phyloP scores from a whole-genome alignment of 352 stramenopile genomes.

The Elongisporangium undulatum region DNA sequence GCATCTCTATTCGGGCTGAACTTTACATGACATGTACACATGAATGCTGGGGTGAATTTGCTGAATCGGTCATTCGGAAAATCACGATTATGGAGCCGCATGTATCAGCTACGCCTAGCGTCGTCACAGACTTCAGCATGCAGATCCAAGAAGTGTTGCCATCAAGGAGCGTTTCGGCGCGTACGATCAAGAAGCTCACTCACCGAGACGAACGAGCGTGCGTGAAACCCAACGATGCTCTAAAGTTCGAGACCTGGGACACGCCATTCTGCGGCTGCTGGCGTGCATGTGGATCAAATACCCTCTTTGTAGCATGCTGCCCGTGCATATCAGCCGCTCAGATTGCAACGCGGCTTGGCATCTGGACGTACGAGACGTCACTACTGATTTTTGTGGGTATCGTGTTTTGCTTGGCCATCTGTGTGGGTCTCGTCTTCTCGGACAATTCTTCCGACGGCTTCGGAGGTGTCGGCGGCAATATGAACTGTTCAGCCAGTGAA shows the following conservation, averaged over 20 bases:
- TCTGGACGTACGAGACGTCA: conserved; percentile 34
- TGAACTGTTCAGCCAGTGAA: conserved; percentile 8
- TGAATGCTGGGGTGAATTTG: too few species aligned
- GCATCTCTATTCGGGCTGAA: too few species aligned
- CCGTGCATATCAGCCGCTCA: conserved; percentile 55
- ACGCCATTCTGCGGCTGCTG: conserved; percentile 37
- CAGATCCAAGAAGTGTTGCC: too few species aligned
- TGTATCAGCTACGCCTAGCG: too few species aligned
- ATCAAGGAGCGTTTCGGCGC: too few species aligned
- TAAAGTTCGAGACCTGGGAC: too few species aligned
- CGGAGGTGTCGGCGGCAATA: neutral
- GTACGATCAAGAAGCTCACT: too few species aligned
- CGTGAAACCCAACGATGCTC: neutral
- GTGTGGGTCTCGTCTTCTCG: conserved; percentile 2
- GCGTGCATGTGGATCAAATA: conserved; percentile 40
- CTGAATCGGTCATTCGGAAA: too few species aligned
- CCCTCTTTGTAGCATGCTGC: conserved; percentile 38
- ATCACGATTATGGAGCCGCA: too few species aligned
- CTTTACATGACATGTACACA: too few species aligned
- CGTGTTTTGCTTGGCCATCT: conserved; percentile 6
- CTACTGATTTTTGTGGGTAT: conserved; percentile 27
- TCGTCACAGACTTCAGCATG: too few species aligned
- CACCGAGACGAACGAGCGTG: too few species aligned
- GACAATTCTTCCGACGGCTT: conserved; percentile 4
- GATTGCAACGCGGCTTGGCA: conserved; percentile 35